These are phyloP conservation scores for Ascochyta clinopodiicola DNA, from an alignment of 2,329 filamentous ascomycete species.

Conservation along the genomic window DNA sequence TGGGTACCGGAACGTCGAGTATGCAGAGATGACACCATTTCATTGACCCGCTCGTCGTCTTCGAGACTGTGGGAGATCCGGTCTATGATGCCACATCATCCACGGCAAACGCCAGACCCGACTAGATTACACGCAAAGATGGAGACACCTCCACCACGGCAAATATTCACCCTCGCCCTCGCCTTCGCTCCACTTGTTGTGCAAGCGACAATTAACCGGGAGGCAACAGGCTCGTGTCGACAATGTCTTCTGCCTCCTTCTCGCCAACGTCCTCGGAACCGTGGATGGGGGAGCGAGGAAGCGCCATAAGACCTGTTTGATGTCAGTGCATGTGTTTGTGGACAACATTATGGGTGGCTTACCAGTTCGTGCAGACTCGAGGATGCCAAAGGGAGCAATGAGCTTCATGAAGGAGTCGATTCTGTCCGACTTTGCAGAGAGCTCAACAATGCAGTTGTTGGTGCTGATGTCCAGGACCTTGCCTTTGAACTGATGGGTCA, in stretches of 20 bases:
- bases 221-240: conserved; percentile 91
- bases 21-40: conserved; percentile 3
- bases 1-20: background rate
- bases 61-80: background rate
- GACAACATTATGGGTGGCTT: conserved; percentile 31
- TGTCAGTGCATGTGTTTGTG: conserved; percentile 19
- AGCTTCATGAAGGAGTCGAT: conserved; percentile 99
- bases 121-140: conserved; percentile 21
- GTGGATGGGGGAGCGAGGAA: conserved; percentile 89
- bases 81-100: conserved; percentile 3
- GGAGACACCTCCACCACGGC: conserved; percentile 8
- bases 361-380: conserved; percentile 92
- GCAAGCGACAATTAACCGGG: conserved; percentile 69
- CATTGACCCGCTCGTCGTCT: conserved; percentile 5
- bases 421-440: conserved; percentile 90
- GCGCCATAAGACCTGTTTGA: conserved; percentile 80
- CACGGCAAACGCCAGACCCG: conserved; percentile 13
- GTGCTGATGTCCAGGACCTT: conserved; percentile 98
- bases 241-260: conserved; percentile 92
- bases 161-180: background rate
- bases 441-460: conserved; percentile 96
- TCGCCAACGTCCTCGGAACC: conserved; percentile 73
- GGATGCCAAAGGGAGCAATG: conserved; percentile 89
- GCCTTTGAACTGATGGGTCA: conserved; percentile 96
- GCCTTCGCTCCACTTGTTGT: background rate